phyloP scores from a whole-genome alignment of 2,329 filamentous ascomycete genomes.

The Fusarium denticulatum region DNA sequence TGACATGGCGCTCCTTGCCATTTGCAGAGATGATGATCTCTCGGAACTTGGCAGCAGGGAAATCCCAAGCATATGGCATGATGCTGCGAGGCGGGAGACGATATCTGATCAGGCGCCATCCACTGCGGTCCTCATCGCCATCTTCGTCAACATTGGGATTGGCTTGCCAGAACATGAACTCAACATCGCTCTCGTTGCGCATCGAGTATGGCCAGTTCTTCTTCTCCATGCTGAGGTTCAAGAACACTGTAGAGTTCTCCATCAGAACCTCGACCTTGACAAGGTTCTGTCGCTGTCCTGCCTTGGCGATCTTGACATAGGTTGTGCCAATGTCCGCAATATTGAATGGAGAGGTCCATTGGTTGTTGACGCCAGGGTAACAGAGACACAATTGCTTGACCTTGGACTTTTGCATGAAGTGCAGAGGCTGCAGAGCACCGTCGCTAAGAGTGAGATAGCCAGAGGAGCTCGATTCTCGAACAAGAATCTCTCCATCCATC shows the following conservation, averaged over 20 bases:
- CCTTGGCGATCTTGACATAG: conserved; percentile 92
- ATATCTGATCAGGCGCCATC: conserved; percentile 93
- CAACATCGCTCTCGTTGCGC: conserved; percentile 96
- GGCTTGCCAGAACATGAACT: conserved; percentile 96
- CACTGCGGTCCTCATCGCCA: conserved; percentile 81
- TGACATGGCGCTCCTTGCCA: conserved; percentile 81
- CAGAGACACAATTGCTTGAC: conserved; percentile 92
- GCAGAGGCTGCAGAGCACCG: conserved; percentile 84
- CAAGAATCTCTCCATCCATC: conserved; percentile 85
- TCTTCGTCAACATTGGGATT: conserved; percentile 94
- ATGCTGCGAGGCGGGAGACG: conserved; percentile 92
- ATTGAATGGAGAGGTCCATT: conserved; percentile 98
- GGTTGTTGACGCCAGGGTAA: conserved; percentile 93
- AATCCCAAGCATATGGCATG: conserved; percentile 99
- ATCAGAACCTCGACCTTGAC: conserved; percentile 89
- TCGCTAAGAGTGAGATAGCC: conserved; percentile 81
- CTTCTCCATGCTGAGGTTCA: conserved; percentile 88
- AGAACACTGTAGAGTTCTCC: conserved; percentile 92
- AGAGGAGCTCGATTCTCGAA: conserved; percentile 91
- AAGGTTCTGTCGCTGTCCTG: conserved; percentile 87
- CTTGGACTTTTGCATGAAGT: conserved; percentile 85
- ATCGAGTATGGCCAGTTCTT: conserved; percentile 99
- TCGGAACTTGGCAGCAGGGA: conserved; percentile 95
- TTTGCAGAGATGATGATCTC: conserved; percentile 77
- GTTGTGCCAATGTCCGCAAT: conserved; percentile 94